Base-by-base conservation (phyloP, 192 early-diverging fungal species). In the Thoreauomyces humboldtii region DNA sequence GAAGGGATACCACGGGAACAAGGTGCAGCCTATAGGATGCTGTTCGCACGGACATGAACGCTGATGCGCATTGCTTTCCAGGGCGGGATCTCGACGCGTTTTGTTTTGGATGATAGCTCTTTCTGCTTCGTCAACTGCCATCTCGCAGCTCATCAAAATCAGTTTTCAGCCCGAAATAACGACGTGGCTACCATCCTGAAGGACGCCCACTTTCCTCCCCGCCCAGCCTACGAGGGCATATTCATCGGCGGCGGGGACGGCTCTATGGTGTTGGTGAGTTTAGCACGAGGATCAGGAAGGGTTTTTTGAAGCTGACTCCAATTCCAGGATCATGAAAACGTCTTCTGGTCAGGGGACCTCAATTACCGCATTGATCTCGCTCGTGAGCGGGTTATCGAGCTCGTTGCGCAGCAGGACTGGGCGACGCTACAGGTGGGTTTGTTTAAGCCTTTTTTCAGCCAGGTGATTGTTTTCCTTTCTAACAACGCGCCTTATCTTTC, bases 201-300 rank as follows among this genome's bases (percentile, higher is more conserved):
- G 46, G 87, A 68, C 73, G 88, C 63, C 45, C 63, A 33, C 44
- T 83, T 89, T 70, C 42, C 62, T 0, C 37, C 50, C 31, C n/a
- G 50, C 9, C 67, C 64, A 38, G 36, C 47, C 12, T 65, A 52
- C 36, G 65, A 78, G 24, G 56, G 38, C 24, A 62, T 73, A 0
- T 94, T 89, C 67, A 77, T 77, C 33, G 56, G 85, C 37, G 94
- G 92, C 47, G 96, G 94, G 42, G 93, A 98, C 69, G 96, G 96
- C 21, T 78, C 83, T n/a, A 70, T 82, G 42, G 86, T 92, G 25
- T 63, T 94, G 70, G 93, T 80, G 34, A 35, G 74, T 57, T 3
- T 22, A 21, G n/a, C n/a, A 41, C 38, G 38, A 41, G 11, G n/a
- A n/a, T n/a, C 11, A 41, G 44, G 19, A 15, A 44, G 22, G 45